Base-by-base conservation (phyloP, 106 monocot genomes). In the Dendrobium chrysotoxum region DNA sequence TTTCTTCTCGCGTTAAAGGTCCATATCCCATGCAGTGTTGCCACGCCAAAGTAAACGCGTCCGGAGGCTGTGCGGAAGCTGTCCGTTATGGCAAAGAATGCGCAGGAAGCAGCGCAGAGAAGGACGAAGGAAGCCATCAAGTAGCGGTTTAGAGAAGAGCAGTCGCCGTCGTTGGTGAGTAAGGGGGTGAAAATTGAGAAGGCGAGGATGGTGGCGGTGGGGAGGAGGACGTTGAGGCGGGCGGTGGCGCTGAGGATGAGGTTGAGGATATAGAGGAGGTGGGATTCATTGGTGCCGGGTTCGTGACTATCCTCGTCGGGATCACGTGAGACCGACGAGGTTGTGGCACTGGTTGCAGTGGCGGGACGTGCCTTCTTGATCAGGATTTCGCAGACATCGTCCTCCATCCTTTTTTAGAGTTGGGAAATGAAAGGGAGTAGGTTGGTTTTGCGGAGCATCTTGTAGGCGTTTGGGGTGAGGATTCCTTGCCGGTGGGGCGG, bases 61-160 rank as follows among this genome's bases (percentile, higher is more conserved):
- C 85, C 86, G 7, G 86, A 81, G 17, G 76, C 9, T 13, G 82
- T 28, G 16, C 85, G 88, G 87, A 85, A 93, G 83, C 93, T 91
- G 77, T 91, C 91, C 53, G 89, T 89, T 78, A 89, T 78, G 72
- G 84, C 54, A 80, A 93, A 91, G 90, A 93, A 90, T 72, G 91
- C 42, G 82, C 90, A 93, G 53, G 93, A 93, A 73, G 79, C 77
- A 46, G 90, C 77, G 77, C 86, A 93, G 45, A 87, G 26, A 72
- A 46, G 40, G 42, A 93, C 25, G 85, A 91, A 91, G 54, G 77
- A 54, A 53, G 78, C 78, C 75, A 75, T 84, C 42, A 89, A 76
- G 30, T 44, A 83, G 45, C 86, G 72, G 68, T 85, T 88, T 16
- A 83, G 54, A 38, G 9, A 18, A 8, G 40, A 55, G 81, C 93